Evolutionary conservation across 805 yeast genomes (phyloP), one percentile per base, ranked within the genome.

Genomic region (Teunomyces tritomae): DNA sequence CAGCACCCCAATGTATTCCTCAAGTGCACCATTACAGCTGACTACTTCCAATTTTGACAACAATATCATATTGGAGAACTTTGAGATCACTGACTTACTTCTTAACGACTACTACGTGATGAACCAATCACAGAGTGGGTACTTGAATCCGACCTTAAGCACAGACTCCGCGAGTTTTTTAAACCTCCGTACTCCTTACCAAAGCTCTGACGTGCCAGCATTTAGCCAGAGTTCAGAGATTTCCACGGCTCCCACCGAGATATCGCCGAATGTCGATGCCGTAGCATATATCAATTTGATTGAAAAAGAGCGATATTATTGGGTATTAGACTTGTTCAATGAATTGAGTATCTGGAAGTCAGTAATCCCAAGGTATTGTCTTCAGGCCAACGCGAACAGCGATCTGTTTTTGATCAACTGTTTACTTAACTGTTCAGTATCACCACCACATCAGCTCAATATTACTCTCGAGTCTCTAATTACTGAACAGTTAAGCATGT

Each of bases 261-360:
- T 47, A 4, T 51, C 56, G 5, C 47, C 39, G 13, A 53, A 55
- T n/a, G 39, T 57, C 8, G 61, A 59, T 34, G 54, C 57, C 2
- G 52, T 55, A 8, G 36, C 37, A 13, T 63, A 61, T 33, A 57
- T 66, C 9, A 46, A 51, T 13, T 46, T 68, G 34, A 50, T 70
- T n/a, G 68, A 67, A 29, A 49, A 52, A n/a, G 70, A 70, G 44
- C 61, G 61, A 40, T 70, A 67, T 46, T 64, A 63, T 52, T 70
- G 75, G 74, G 39, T 72, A 8, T 54, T 72, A 16, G 77, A 72
- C 53, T 50, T 72, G 26, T 70, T 70, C 48, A 72, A 72, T 43
- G 75, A 67, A n/a, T 48, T 68, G 28, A 49, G 55, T 37, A 54
- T 71, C 11, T 72, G 76, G 76, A 69, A 68, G 49, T 55, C 62